These are phyloP conservation scores for Tremella fuciformis DNA, from an alignment of 768 basidiomycete species.

Conservation along the genomic window DNA sequence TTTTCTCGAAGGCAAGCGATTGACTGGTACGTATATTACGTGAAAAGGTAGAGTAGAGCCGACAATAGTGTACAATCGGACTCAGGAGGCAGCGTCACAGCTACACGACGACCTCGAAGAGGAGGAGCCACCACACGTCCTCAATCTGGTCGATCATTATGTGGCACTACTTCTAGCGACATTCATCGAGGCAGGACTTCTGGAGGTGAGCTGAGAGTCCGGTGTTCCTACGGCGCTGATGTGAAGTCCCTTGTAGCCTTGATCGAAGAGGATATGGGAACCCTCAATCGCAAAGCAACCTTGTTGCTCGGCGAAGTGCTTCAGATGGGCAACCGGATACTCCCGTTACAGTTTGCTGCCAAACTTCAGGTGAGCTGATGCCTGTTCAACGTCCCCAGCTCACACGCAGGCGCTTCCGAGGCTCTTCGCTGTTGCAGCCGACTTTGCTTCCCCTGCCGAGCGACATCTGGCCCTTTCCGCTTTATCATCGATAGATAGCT, in stretches of 20 bases:
- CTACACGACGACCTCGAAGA: slow-evolving; percentile 25
- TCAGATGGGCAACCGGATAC: slow-evolving; percentile 77
- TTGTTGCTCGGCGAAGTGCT: slow-evolving; percentile 86
- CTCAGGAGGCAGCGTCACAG: slow-evolving; percentile 26
- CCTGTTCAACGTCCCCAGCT: background rate
- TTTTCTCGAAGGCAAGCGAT: slow-evolving; percentile 79
- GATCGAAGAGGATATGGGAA: slow-evolving; percentile 67
- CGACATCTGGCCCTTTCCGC: slow-evolving; percentile 80
- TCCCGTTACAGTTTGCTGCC: slow-evolving; percentile 78
- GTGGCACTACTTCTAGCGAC: slow-evolving; percentile 78
- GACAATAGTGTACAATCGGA: slow-evolving; percentile 42
- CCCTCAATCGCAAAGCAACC: slow-evolving; percentile 76
- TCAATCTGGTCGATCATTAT: slow-evolving; percentile 90
- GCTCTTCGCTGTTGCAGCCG: slow-evolving; percentile 74
- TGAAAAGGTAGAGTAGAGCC: background rate
- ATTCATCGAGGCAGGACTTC: slow-evolving; percentile 78
- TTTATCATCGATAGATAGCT: slow-evolving; percentile 82
- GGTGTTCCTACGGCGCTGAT: background rate
- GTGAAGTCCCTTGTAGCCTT: slow-evolving; percentile 75
- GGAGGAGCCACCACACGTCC: slow-evolving; percentile 55
- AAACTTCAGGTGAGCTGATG: slow-evolving; percentile 66
- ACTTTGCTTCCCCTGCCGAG: slow-evolving; percentile 72
- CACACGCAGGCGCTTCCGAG: slow-evolving; percentile 68
- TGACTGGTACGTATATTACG: slow-evolving; percentile 66
- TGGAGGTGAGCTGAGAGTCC: slow-evolving; percentile 63